These are phyloP conservation scores for Camellia granthamiana DNA, from an alignment of 148 eudicot species.

Conservation along the genomic window DNA sequence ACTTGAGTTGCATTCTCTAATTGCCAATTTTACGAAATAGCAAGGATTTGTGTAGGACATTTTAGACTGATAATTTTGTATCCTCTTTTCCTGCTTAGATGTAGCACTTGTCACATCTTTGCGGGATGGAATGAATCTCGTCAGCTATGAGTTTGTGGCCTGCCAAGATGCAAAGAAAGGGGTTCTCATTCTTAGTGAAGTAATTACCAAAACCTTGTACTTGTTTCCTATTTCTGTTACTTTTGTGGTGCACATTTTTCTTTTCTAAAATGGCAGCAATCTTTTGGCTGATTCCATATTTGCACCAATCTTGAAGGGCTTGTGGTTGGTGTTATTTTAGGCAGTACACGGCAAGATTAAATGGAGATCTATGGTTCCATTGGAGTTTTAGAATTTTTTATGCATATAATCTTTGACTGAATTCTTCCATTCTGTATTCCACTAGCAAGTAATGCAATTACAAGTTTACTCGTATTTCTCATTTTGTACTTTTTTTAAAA, in stretches of 20 bases:
- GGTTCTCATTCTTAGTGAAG: constrained; percentile 95
- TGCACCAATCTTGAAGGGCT: not conserved
- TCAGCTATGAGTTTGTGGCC: constrained; percentile 94
- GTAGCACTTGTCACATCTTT: constrained; percentile 90
- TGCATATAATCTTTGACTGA: not conserved
- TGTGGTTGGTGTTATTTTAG: not conserved
- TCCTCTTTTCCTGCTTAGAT: constrained; percentile 46
- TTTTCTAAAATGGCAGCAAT: not conserved
- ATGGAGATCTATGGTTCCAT: not conserved
- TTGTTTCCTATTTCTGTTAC: not conserved
- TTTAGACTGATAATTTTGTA: constrained; percentile 6
- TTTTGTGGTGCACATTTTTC: not conserved
- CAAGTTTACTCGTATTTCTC: not conserved
- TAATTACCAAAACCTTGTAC: constrained; percentile 27
- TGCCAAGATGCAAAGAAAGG: constrained; percentile 91
- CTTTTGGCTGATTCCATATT: too few relatives aligned
- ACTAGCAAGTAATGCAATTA: not conserved
- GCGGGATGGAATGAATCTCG: constrained; percentile 98
- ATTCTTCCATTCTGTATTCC: not conserved
- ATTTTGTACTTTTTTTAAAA: not conserved
- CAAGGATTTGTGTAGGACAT: not conserved
- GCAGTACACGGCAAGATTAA: not conserved
- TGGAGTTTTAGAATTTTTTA: not conserved
- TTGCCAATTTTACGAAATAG: not conserved
- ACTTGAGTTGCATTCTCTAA: constrained; percentile 6